Conservation (phyloP, 2,329 filamentous ascomycete species). For the Fonsecaea erecta region DNA sequence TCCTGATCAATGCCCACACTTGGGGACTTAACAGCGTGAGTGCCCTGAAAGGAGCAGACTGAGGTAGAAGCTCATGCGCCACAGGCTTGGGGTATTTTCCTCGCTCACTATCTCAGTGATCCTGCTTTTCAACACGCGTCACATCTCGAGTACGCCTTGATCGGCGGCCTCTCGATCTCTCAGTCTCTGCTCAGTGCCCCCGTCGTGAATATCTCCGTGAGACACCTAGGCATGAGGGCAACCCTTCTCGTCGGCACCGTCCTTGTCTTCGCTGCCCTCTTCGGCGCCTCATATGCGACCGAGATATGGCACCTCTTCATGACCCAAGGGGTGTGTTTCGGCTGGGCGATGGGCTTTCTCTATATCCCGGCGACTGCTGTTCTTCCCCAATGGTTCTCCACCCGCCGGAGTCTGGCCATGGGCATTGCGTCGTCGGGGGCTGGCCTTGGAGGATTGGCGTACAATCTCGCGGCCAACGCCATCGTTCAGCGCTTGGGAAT, state of each 20-base stretch:
- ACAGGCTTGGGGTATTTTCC: constrained; percentile 49
- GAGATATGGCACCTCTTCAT: constrained; percentile 38
- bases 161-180: constrained; percentile 40
- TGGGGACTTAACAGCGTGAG: constrained; percentile 41
- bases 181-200: constrained; percentile 39
- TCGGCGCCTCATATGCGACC: constrained; percentile 39
- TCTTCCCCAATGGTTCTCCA: constrained; percentile 41
- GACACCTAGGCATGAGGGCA: constrained; percentile 29
- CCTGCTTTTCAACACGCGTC: constrained; percentile 38
- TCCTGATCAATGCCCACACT: constrained; percentile 41
- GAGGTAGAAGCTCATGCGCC: neutral
- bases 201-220: constrained; percentile 34
- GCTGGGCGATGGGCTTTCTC: constrained; percentile 38
- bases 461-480: constrained; percentile 36
- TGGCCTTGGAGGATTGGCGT: constrained; percentile 41
- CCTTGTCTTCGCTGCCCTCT: constrained; percentile 31
- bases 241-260: constrained; percentile 35
- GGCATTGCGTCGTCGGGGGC: constrained; percentile 40
- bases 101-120: constrained; percentile 47
- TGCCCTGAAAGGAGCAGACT: neutral
- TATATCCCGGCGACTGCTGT: constrained; percentile 36
- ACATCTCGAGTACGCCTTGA: constrained; percentile 41
- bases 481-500: constrained; percentile 39
- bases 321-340: constrained; percentile 38
- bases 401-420: constrained; percentile 39